Conservation (phyloP, 139 green algal genomes). For the Closterium sp. region DNA sequence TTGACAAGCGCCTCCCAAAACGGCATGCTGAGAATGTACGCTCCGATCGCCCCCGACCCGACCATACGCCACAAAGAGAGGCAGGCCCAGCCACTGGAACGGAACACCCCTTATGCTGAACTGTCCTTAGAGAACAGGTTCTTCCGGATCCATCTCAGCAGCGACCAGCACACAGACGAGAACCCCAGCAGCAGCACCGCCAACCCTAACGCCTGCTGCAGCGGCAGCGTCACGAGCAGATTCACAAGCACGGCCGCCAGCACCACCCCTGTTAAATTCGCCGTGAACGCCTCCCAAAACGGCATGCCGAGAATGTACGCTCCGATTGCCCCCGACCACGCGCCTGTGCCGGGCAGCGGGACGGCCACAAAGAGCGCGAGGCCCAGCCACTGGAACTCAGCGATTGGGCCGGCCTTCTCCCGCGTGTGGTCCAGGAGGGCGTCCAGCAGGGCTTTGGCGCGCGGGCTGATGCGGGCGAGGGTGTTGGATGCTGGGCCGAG, state of each 20-base stretch:
- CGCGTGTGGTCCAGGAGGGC: slow-evolving; percentile 38
- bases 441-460: not conserved
- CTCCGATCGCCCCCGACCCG: slow-evolving; percentile 49
- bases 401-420: slow-evolving; percentile 35
- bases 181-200: slow-evolving; percentile 26
- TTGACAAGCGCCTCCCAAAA: slow-evolving; percentile 43
- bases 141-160: slow-evolving; percentile 30
- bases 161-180: slow-evolving; percentile 33
- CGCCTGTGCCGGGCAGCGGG: slow-evolving; percentile 46
- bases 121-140: too few species aligned
- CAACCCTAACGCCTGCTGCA: slow-evolving; percentile 24
- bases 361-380: slow-evolving; percentile 54
- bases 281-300: slow-evolving; percentile 37
- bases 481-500: slow-evolving; percentile 22
- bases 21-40: slow-evolving; percentile 42
- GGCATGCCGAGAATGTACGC: slow-evolving; percentile 46
- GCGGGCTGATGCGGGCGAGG: not conserved
- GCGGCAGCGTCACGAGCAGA: slow-evolving; percentile 15
- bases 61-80: slow-evolving; percentile 54
- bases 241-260: slow-evolving; percentile 51
- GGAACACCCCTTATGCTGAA: too few species aligned
- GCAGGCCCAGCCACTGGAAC: slow-evolving; percentile 45
- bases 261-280: slow-evolving; percentile 39
- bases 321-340: slow-evolving; percentile 49
- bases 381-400: slow-evolving; percentile 43